Evolutionary conservation across 2,329 filamentous ascomycete genomes (phyloP).

Genomic region (Ciborinia camelliae): DNA sequence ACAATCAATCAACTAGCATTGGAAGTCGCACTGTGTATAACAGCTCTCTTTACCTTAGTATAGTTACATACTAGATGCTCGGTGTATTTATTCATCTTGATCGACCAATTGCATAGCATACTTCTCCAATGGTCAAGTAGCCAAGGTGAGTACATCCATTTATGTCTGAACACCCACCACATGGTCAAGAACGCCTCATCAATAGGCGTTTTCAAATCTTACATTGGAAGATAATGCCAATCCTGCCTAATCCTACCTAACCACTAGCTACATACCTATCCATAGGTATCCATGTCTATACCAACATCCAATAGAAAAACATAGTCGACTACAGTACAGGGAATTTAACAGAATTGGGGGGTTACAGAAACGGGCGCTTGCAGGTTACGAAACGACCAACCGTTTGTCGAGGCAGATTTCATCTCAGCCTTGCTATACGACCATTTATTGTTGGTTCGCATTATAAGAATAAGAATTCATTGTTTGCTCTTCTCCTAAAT

Average conservation of each 20-base stretch:
- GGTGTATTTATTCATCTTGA: not conserved
- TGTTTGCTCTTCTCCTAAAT: not conserved
- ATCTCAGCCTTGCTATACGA: not conserved
- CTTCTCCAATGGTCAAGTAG: not conserved
- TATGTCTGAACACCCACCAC: not conserved
- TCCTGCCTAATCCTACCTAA: too few relatives aligned
- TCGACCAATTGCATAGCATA: not conserved
- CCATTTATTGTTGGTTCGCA: not conserved
- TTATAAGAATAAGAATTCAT: not conserved
- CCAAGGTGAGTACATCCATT: not conserved
- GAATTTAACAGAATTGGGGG: too few relatives aligned
- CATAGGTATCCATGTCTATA: not conserved
- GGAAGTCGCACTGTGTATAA: not conserved
- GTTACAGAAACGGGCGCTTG: not conserved
- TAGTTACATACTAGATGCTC: not conserved
- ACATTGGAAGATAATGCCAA: not conserved
- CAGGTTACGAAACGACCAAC: not conserved
- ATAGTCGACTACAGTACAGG: not conserved
- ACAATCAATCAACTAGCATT: not conserved
- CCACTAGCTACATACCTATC: too few relatives aligned
- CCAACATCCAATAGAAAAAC: not conserved
- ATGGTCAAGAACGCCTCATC: not conserved
- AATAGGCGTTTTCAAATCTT: not conserved
- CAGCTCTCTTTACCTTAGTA: not conserved
- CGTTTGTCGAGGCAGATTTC: not conserved